A percentile compares a stretch with the other conserved stretches of the same genome.
These are phyloP conservation scores for Pleurotus ostreatus DNA, from an alignment of 768 basidiomycete genomes.

Conservation along the genomic window DNA sequence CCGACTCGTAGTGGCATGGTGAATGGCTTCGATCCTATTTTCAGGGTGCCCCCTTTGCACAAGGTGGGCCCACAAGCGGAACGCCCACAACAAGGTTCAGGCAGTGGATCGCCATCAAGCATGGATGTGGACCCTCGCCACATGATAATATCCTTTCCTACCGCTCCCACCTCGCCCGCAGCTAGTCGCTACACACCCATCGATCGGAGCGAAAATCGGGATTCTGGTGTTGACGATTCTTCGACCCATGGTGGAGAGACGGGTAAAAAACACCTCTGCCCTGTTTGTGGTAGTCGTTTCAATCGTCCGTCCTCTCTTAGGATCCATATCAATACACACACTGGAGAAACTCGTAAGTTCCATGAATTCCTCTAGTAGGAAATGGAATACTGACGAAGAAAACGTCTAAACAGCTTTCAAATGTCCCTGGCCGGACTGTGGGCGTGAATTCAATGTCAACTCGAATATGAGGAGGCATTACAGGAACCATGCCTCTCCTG, in stretches of 20 bases:
- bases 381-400: slow-evolving; percentile 2
- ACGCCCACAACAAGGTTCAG: neutral
- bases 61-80: neutral
- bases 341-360: slow-evolving; percentile 61
- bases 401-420: slow-evolving; percentile 49
- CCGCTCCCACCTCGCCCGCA: neutral
- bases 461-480: slow-evolving; percentile 83
- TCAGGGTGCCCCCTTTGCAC: neutral
- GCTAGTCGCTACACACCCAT: neutral
- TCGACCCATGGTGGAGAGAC: slow-evolving; percentile 18
- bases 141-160: neutral
- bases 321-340: slow-evolving; percentile 67
- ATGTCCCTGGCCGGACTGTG: slow-evolving; percentile 72
- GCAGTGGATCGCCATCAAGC: neutral
- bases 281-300: slow-evolving; percentile 59
- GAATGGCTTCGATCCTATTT: neutral
- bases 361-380: neutral
- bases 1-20: neutral
- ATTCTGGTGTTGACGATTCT: slow-evolving; percentile 18
- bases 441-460: slow-evolving; percentile 77
- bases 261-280: slow-evolving; percentile 46
- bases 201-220: slow-evolving; percentile 8
- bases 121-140: neutral
- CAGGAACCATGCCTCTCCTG: slow-evolving; percentile 53
- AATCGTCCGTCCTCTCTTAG: slow-evolving; percentile 65